A percentile compares a stretch with the other conserved stretches of the same genome.
Conservation (phyloP, 768 basidiomycete genomes). For the Termitomyces sp. region DNA sequence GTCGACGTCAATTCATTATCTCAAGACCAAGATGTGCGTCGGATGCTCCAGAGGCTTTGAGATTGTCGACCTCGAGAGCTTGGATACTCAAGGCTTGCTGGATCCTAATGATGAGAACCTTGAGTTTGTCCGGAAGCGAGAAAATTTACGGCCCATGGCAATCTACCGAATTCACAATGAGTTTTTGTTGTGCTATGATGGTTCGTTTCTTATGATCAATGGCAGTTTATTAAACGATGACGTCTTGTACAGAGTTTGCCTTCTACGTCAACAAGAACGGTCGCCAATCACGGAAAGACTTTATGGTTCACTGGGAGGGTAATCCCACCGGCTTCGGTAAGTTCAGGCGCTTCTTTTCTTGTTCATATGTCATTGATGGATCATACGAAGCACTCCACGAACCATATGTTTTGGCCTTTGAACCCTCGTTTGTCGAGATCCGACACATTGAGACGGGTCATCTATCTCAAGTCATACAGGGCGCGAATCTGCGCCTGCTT, state of each 20-base stretch:
- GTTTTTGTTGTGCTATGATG: conserved; percentile 96
- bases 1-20: conserved; percentile 93
- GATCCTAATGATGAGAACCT: conserved; percentile 90
- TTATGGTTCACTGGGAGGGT: conserved; percentile 98
- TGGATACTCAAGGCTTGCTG: conserved; percentile 94
- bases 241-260: conserved; percentile 72
- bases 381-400: conserved; percentile 78
- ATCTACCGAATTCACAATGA: conserved; percentile 97
- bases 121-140: conserved; percentile 89
- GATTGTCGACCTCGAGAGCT: conserved; percentile 94
- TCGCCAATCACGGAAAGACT: conserved; percentile 83
- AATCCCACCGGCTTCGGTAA: conserved; percentile 90
- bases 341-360: conserved; percentile 22
- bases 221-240: background rate
- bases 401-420: conserved; percentile 95
- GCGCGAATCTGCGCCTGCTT: conserved; percentile 82
- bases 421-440: conserved; percentile 94
- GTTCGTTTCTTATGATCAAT: conserved; percentile 42
- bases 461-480: conserved; percentile 93
- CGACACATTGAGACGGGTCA: conserved; percentile 91
- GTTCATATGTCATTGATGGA: background rate
- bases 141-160: conserved; percentile 89
- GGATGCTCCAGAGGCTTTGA: conserved; percentile 98
- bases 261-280: conserved; percentile 99
- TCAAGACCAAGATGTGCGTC: conserved; percentile 96